A percentile compares a stretch with the other conserved stretches of the same genome.
These are phyloP conservation scores for Arthrobotrys megalospora DNA, from an alignment of 2,329 filamentous ascomycete species.

Conservation along the genomic window DNA sequence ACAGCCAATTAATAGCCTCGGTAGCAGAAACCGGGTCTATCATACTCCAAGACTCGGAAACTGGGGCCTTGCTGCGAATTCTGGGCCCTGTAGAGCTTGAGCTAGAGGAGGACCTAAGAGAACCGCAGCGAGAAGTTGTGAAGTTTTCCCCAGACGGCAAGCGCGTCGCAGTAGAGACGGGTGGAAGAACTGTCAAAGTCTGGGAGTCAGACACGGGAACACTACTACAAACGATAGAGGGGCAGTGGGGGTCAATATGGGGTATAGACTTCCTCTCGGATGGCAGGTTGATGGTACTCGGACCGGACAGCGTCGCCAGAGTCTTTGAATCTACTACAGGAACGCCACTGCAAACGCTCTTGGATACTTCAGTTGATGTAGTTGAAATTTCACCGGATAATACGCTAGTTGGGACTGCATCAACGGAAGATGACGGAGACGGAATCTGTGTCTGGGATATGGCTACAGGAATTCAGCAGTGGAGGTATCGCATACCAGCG, in stretches of 20 bases:
- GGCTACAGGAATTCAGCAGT: background rate
- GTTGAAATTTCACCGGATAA: background rate
- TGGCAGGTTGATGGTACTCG: background rate
- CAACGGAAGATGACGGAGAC: background rate
- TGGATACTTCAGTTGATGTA: background rate
- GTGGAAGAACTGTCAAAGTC: background rate
- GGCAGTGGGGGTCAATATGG: background rate
- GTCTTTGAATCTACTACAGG: background rate
- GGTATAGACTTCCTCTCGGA: background rate
- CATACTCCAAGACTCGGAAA: background rate
- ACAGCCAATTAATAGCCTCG: background rate
- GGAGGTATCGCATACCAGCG: background rate
- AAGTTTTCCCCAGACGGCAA: background rate
- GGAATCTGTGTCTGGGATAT: background rate
- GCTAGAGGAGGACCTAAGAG: too few species aligned
- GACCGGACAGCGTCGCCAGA: background rate
- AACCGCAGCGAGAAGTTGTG: background rate
- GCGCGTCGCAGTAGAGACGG: background rate
- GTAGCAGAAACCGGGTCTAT: background rate
- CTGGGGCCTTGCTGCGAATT: background rate
- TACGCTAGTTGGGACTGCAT: background rate
- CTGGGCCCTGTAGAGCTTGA: background rate
- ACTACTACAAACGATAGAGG: conserved; percentile 1
- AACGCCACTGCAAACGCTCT: background rate
- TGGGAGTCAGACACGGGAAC: conserved; percentile 2